Base-by-base conservation (phyloP, 2,329 filamentous ascomycete species). In the Monilinia fructicola region DNA sequence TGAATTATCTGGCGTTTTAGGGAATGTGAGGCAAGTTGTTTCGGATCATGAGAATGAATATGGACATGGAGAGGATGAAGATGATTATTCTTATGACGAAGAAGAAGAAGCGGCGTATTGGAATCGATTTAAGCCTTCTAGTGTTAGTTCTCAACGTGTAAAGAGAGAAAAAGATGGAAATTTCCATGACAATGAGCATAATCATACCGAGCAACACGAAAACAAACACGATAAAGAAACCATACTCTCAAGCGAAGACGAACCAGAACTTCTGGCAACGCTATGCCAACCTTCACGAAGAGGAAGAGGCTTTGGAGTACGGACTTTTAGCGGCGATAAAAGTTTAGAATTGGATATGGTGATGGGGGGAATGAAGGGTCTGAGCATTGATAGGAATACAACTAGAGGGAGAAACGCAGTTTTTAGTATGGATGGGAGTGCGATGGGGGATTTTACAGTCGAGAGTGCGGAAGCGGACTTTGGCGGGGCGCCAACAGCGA, bases 271-370 rank as follows among this genome's bases (percentile, higher is more conserved):
- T 4, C 10, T 42, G 2, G 48, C 35, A 3, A 56, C 61, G 1
- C 35, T 64, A 1, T 42, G 52, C 10, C 50, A 64, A 31, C 26
- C 50, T 12, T 42, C 50, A 2, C 16, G 52, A 14, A 64, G 61
- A 7, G 62, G 31, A 21, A 48, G 31, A n/a, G 38, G 35, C 3
- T 48, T 64, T 16, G 62, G 62, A 4, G 62, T 64, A 2, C 28
- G 62, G 26, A 50, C 26, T 58, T 64, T 64, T 28, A 64, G 62
- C 40, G 62, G 62, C 0, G 62, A 58, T 38, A 50, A 64, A 10
- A 58, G 62, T 50, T 26, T 62, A 6, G 59, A 54, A 28, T 31
- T 54, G 59, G 48, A 42, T n/a, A 42, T 62, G 31, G 23, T 62
- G 59, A 21, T 58, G 42, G 40, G 56, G 0, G 62, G 42, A 18